Evolutionary conservation across 345 rosid genomes (phyloP), one percentile per base, ranked within the genome.

Genomic region (Salix arbutifolia): DNA sequence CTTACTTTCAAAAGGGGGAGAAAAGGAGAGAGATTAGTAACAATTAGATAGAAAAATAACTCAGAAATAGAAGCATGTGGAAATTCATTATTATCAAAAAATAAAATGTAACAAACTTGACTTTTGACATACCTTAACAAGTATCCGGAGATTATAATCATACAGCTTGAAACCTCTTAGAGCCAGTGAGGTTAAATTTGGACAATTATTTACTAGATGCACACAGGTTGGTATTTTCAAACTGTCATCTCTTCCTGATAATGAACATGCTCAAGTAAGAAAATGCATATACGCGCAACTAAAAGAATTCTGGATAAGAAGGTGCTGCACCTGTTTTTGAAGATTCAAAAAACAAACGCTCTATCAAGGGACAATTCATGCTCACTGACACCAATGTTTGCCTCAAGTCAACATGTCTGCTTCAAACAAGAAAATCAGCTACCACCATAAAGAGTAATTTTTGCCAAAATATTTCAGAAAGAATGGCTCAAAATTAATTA

Each of bases 101-200:
- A 7, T 40, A 8, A 23, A 62, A 12, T 62, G 10, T 2, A 73
- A 6, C 26, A 37, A 75, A 23, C 58, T 14, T 31, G 31, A 37
- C n/a, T 2, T 2, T 64, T 8, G 37, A 61, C 69, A 75, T 86
- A 92, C 97, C 97, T 91, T 87, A 74, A 84, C 83, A 84, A 92
- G 91, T 70, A 74, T 80, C 71, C 87, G 91, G 60, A 87, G 86
- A 84, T 87, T 87, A 71, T 80, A 79, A 80, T 89, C 91, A 53
- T 83, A 90, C 66, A 92, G 84, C 88, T 89, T 91, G 86, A 92
- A 92, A 70, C 97, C 96, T 85, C 93, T 90, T 74, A 94, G 93
- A 8, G 96, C 89, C 82, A 94, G 78, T 71, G 94, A 92, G 48
- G 85, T 85, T 77, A 94, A 72, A 70, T 91, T 87, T 48, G 91